Base-by-base conservation (phyloP, 2,329 filamentous ascomycete genomes). In the Xylariaceae sp. region DNA sequence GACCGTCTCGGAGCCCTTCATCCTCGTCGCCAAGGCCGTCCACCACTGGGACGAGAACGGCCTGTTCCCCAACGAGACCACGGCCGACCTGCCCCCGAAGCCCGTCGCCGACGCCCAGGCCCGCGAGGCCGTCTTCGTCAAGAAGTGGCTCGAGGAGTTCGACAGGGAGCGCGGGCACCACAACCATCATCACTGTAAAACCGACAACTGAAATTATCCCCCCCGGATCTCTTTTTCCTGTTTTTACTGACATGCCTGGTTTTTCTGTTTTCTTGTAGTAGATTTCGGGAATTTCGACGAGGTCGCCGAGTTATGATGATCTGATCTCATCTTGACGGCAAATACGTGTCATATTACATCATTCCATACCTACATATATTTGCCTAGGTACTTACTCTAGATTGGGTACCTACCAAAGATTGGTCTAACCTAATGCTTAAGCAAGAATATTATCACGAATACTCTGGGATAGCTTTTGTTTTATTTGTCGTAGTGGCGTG, bases 31-130 rank as follows among this genome's bases (percentile, higher is more conserved):
- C 19, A 36, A 44, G 71, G 85, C 77, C 0, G 84, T 89, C 14
- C 87, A 94, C 59, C 85, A 90, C 57, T 92, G 84, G 82, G 83
- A 86, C 50, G 81, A 83, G 63, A 82, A 83, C 47, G 79, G 80
- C 1, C 51, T 84, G n/a, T 76, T 81, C 34, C 59, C 67, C 1
- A 81, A 81, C 41, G 69, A 85, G 57, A 81, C 80, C 0, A 74
- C 68, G 5, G 48, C 68, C 2, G 61, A 63, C 1, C 54, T 86
- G 21, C 81, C 82, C 1, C 81, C 81, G 0, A 54, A 61, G 1
- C 63, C 77, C 3, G 71, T 88, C 5, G 67, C 64, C 3, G 67
- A 78, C 11, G 69, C 74, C 1, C 83, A 88, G 55, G 57, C 62
- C 29, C 60, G 73, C 46, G 69, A 83, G 49, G 63, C 76, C 9